These are phyloP conservation scores for Diaporthe capsici DNA, from an alignment of 2,329 filamentous ascomycete genomes.

Conservation along the genomic window DNA sequence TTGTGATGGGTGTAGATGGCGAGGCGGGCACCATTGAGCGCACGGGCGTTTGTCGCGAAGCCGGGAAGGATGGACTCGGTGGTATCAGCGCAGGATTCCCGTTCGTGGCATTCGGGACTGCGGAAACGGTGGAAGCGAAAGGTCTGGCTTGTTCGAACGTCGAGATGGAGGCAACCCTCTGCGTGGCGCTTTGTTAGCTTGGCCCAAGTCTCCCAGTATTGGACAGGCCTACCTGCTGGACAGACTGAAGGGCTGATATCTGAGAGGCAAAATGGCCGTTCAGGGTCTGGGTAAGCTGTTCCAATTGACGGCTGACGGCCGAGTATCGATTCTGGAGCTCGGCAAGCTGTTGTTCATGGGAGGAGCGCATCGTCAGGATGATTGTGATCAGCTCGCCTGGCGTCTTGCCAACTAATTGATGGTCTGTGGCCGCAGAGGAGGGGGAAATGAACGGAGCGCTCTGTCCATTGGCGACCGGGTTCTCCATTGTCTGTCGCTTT, in stretches of 20 bases:
- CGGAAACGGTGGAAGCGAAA: neutral
- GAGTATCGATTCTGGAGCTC: conserved; percentile 53
- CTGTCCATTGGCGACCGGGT: neutral
- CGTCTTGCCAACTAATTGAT: conserved; percentile 50
- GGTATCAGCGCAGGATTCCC: neutral
- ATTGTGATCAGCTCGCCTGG: conserved; percentile 53
- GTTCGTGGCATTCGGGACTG: neutral
- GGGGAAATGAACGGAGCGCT: neutral
- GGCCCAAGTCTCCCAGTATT: neutral
- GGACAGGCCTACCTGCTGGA: conserved; percentile 49
- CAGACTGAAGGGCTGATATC: conserved; percentile 50
- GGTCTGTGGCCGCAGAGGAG: neutral
- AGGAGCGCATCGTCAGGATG: conserved; percentile 52
- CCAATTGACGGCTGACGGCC: conserved; percentile 51
- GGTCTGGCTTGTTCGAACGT: neutral
- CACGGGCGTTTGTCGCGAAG: neutral
- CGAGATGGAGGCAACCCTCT: conserved; percentile 28
- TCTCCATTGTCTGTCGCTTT: conserved; percentile 16
- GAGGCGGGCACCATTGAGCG: neutral
- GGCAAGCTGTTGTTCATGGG: conserved; percentile 52
- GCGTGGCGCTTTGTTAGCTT: neutral
- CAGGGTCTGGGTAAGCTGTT: conserved; percentile 51
- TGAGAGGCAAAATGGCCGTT: conserved; percentile 44
- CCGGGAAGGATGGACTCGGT: neutral
- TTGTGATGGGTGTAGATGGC: conserved; percentile 1